phyloP scores from a whole-genome alignment of 2,329 filamentous ascomycete species.

The Daldinia eschscholtzii region DNA sequence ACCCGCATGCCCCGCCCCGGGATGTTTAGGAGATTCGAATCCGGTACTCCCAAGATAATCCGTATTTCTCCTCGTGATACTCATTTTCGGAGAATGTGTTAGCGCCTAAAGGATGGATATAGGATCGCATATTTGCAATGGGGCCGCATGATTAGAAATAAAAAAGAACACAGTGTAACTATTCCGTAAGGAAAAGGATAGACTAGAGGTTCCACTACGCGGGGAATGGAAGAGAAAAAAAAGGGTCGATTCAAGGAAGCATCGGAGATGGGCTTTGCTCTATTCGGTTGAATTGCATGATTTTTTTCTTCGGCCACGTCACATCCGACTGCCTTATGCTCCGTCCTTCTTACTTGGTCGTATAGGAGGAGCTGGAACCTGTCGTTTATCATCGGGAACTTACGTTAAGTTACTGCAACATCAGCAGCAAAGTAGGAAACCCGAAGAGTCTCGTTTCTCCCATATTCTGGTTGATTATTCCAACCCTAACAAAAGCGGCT shows the following conservation, averaged over 20 bases:
- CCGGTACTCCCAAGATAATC: neutral
- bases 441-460: constrained; percentile 11
- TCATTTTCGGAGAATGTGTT: constrained; percentile 14
- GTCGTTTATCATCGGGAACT: constrained; percentile 34
- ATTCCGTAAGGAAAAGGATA: constrained; percentile 26
- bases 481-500: neutral
- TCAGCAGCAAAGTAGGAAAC: constrained; percentile 12
- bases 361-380: constrained; percentile 18
- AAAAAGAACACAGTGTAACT: constrained; percentile 25
- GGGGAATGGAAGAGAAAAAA: constrained; percentile 22
- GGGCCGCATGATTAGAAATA: constrained; percentile 13
- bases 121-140: constrained; percentile 2
- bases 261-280: constrained; percentile 16
- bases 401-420: constrained; percentile 21
- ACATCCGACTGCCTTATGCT: constrained; percentile 17
- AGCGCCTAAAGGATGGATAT: constrained; percentile 11
- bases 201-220: constrained; percentile 27
- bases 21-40: neutral
- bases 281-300: constrained; percentile 21
- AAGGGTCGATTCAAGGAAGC: constrained; percentile 12
- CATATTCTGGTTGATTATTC: neutral
- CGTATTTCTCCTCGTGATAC: constrained; percentile 8
- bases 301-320: constrained; percentile 22
- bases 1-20: neutral
- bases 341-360: constrained; percentile 16